phyloP scores from a whole-genome alignment of 2,329 filamentous ascomycete genomes.

The Fusarium illudens region DNA sequence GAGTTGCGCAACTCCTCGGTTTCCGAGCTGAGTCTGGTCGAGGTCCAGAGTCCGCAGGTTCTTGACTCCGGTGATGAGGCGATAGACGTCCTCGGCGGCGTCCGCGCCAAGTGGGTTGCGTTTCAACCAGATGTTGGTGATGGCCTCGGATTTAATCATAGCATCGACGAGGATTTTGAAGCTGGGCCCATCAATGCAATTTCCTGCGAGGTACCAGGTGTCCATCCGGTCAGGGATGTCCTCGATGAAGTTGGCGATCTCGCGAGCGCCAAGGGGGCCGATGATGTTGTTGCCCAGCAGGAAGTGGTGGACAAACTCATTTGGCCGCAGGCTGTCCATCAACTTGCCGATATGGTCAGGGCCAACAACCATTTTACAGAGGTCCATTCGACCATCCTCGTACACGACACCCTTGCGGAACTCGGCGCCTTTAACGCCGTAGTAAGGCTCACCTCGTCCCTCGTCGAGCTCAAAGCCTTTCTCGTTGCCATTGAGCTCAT shows the following conservation, averaged over 20 bases:
- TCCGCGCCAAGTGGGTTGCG: slow-evolving; percentile 58
- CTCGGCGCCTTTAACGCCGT: slow-evolving; percentile 48
- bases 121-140: slow-evolving; percentile 64
- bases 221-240: slow-evolving; percentile 58
- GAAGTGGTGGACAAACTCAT: slow-evolving; percentile 60
- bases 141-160: slow-evolving; percentile 52
- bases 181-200: slow-evolving; percentile 57
- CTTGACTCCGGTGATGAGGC: slow-evolving; percentile 53
- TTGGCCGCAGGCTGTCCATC: slow-evolving; percentile 58
- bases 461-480: slow-evolving; percentile 45
- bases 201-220: slow-evolving; percentile 65
- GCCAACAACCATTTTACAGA: slow-evolving; percentile 65
- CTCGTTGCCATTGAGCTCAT: slow-evolving; percentile 33
- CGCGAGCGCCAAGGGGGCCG: slow-evolving; percentile 56
- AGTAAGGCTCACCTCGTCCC: slow-evolving; percentile 50
- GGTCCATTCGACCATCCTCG: slow-evolving; percentile 61
- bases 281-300: slow-evolving; percentile 64
- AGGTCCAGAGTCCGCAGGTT: slow-evolving; percentile 60
- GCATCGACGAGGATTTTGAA: slow-evolving; percentile 55
- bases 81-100: slow-evolving; percentile 52
- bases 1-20: slow-evolving; percentile 54
- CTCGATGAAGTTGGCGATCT: slow-evolving; percentile 56
- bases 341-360: slow-evolving; percentile 59
- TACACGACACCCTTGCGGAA: slow-evolving; percentile 55
- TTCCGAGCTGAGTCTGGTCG: slow-evolving; percentile 62